Evolutionary conservation across 371 early-diverging fungal species (phyloP).

Genomic region (Apophysomyces sp.): DNA sequence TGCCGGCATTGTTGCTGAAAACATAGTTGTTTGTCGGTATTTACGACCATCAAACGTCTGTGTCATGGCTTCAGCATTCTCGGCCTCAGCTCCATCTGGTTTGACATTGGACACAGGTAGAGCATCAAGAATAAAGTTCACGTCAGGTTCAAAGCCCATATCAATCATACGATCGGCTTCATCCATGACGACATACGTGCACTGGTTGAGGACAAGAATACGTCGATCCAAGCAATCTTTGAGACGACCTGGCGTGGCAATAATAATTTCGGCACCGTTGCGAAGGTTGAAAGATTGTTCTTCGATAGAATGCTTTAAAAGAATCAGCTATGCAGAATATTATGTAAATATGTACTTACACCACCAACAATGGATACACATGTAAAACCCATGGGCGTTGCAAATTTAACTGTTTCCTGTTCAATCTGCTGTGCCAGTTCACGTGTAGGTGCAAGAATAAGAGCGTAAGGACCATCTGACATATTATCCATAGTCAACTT

Average conservation of each 20-base stretch:
- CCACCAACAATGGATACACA: slow-evolving; percentile 95
- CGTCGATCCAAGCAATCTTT: slow-evolving; percentile 85
- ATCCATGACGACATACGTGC: slow-evolving; percentile 94
- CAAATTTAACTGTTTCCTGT: slow-evolving; percentile 85
- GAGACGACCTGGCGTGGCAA: slow-evolving; percentile 98
- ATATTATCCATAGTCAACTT: slow-evolving; percentile 71
- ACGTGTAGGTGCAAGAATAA: slow-evolving; percentile 96
- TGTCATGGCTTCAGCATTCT: slow-evolving; percentile 47
- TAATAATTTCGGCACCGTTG: slow-evolving; percentile 91
- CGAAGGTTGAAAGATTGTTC: slow-evolving; percentile 84
- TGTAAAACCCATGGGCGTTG: slow-evolving; percentile 74
- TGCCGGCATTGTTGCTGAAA: slow-evolving; percentile 99
- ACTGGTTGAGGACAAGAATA: slow-evolving; percentile 81
- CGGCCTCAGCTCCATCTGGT: slow-evolving; percentile 80
- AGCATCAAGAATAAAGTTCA: slow-evolving; percentile 92
- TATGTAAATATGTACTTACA: slow-evolving; percentile 41
- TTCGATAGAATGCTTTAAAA: slow-evolving; percentile 69
- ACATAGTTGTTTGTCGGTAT: slow-evolving; percentile 98
- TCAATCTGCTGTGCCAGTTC: slow-evolving; percentile 96
- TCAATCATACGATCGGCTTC: slow-evolving; percentile 99
- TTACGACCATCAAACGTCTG: slow-evolving; percentile 43
- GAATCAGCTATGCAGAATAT: background rate
- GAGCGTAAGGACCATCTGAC: slow-evolving; percentile 87
- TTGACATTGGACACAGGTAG: slow-evolving; percentile 88
- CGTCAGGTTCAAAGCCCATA: slow-evolving; percentile 95